Evolutionary conservation across 495 filamentous ascomycete species (phyloP), one percentile per base, ranked within the genome.

Genomic region (Chaetomium tenue): DNA sequence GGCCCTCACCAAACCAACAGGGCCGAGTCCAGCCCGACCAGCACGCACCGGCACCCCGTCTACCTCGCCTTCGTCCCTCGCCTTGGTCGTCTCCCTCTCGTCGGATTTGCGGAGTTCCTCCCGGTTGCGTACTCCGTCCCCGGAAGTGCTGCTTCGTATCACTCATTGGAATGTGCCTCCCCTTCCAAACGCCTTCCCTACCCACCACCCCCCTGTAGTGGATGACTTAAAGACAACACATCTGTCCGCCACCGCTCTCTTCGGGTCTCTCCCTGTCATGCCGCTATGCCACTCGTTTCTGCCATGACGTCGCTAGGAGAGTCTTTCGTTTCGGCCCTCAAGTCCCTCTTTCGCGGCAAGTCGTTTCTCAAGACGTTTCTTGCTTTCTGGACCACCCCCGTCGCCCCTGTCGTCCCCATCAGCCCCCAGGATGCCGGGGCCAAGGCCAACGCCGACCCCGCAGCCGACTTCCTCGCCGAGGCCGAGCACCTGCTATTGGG

Each of bases 331-430:
- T 73, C 78, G 62, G 78, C 78, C 59, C 66, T 72, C 72, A 79
- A 79, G 74, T 80, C 80, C 62, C 75, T 84, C 50, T 71, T 83
- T 37, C 77, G 82, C 50, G 81, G 80, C 61, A 80, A 77, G 70
- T 81, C 81, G 22, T 71, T 84, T 60, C 66, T 84, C n/a, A 77
- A 81, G 63, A 77, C 79, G 30, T 69, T 85, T 16, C 71, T 84
- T 39, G 73, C 78, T 57, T 79, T 79, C 58, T 84, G 81, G 81
- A 71, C 48, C 46, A 55, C 23, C 18, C 37, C 64, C 4, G 52
- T 40, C 47, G 22, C 81, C 47, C 76, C 74, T 42, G 79, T 76
- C 25, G 68, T 71, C 48, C 58, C 76, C 22, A 56, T 79, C 22
- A 74, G 73, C 48, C 66, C 68, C 6, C 72, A 79, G 11, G 74